These are phyloP conservation scores for Nephelium lappaceum DNA, from an alignment of 345 rosid genomes.

Conservation along the genomic window DNA sequence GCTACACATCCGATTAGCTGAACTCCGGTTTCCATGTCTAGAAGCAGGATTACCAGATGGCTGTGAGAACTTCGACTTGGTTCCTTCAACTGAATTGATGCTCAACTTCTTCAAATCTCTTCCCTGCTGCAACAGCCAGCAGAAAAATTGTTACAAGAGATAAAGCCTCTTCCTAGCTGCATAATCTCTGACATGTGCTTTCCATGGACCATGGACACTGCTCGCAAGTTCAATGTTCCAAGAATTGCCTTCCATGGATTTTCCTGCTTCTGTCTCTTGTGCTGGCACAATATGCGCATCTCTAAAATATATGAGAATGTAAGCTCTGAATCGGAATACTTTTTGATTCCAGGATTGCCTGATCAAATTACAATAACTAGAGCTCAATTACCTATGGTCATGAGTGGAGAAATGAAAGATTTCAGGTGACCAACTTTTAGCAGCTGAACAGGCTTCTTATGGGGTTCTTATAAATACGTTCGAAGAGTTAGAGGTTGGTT, in stretches of 20 bases:
- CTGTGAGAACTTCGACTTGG: constrained; percentile 11
- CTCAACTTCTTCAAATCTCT: neutral
- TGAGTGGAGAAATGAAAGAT: neutral
- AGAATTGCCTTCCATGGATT: too few relatives aligned
- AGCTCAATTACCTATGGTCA: constrained; percentile 21
- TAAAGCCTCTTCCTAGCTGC: constrained; percentile 30
- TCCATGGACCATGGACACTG: too few relatives aligned
- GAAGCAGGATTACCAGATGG: constrained; percentile 24
- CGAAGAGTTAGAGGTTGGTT: constrained; percentile 34
- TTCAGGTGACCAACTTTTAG: neutral
- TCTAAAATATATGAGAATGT: neutral
- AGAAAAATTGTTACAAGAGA: constrained; percentile 14
- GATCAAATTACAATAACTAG: constrained; percentile 23
- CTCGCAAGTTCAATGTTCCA: too few relatives aligned
- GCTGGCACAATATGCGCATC: constrained; percentile 2
- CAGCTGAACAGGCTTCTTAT: constrained; percentile 32
- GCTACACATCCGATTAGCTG: constrained; percentile 13
- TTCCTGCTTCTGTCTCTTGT: constrained; percentile 20
- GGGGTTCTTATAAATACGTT: constrained; percentile 44
- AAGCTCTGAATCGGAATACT: neutral
- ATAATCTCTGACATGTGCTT: constrained; percentile 13
- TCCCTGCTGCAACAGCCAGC: constrained; percentile 13
- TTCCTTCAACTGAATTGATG: neutral
- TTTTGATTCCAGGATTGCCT: constrained; percentile 30
- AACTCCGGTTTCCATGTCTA: constrained; percentile 14